These are phyloP conservation scores for Candida morakotiae DNA, from an alignment of 805 yeast genomes.

Conservation along the genomic window DNA sequence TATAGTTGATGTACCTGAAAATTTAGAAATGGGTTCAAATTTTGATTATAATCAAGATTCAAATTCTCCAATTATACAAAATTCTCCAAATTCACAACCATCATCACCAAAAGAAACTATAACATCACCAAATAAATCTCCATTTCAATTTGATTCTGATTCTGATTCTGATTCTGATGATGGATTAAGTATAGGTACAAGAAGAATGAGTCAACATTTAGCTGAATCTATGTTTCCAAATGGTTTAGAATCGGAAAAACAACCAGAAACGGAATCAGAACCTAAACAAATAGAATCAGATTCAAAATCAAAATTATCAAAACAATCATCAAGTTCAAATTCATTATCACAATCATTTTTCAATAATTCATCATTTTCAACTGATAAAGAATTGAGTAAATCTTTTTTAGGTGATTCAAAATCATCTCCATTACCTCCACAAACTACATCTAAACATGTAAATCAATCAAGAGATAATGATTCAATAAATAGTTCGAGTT, in stretches of 20 bases:
- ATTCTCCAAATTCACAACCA: constrained; percentile 9
- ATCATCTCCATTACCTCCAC: constrained; percentile 40
- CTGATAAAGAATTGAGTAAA: constrained; percentile 8
- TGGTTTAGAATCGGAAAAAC: neutral
- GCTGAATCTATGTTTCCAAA: constrained; percentile 38
- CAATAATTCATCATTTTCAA: constrained; percentile 12
- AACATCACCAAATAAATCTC: constrained; percentile 1
- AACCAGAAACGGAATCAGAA: constrained; percentile 12
- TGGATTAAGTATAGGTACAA: constrained; percentile 35
- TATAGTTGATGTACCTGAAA: constrained; percentile 46
- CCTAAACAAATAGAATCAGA: constrained; percentile 16
- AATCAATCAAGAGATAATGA: constrained; percentile 18
- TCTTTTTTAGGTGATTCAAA: constrained; percentile 13
- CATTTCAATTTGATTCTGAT: constrained; percentile 7
- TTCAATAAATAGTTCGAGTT: constrained; percentile 26
- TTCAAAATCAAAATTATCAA: constrained; percentile 24
- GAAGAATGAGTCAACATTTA: constrained; percentile 38
- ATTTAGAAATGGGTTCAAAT: constrained; percentile 37
- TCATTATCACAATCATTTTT: constrained; percentile 38
- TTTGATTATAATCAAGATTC: constrained; percentile 33
- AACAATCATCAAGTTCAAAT: constrained; percentile 39
- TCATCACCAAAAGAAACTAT: neutral
- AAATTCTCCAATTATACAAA: constrained; percentile 26
- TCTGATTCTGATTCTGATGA: constrained; percentile 19
- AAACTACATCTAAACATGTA: constrained; percentile 39